These are phyloP conservation scores for Vigna trinervia DNA, from an alignment of 306 rosid genomes.

Conservation along the genomic window DNA sequence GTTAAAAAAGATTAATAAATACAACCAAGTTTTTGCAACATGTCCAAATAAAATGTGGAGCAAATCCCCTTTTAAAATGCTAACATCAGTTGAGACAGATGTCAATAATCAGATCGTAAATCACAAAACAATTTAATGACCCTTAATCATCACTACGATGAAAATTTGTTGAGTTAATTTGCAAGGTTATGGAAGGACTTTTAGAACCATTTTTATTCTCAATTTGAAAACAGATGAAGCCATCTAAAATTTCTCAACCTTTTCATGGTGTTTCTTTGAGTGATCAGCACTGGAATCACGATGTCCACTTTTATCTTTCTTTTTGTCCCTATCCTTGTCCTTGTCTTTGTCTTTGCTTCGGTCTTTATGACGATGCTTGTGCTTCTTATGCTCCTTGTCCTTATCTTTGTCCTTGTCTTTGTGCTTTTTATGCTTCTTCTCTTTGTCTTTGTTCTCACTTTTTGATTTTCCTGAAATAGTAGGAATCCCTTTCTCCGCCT, in stretches of 20 bases:
- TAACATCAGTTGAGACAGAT: constrained; percentile 22
- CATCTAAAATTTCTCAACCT: constrained; percentile 65
- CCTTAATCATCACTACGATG: not conserved
- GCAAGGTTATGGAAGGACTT: constrained; percentile 16
- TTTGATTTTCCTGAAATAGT: constrained; percentile 84
- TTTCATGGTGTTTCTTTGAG: constrained; percentile 90
- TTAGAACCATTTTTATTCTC: constrained; percentile 12
- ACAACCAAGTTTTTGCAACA: constrained; percentile 21
- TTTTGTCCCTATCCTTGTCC: constrained; percentile 64
- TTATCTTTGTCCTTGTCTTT: constrained; percentile 86
- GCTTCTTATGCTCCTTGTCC: constrained; percentile 96
- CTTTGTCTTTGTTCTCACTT: constrained; percentile 86
- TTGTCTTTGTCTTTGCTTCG: constrained; percentile 90
- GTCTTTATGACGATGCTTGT: constrained; percentile 83
- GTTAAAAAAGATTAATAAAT: constrained; percentile 17
- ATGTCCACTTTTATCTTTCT: constrained; percentile 86
- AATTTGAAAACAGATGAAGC: constrained; percentile 35
- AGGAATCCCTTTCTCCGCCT: constrained; percentile 93
- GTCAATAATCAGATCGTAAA: constrained; percentile 11
- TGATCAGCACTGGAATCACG: constrained; percentile 86
- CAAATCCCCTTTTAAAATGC: not conserved
- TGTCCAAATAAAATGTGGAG: constrained; percentile 24
- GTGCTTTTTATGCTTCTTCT: constrained; percentile 89
- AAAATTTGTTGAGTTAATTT: constrained; percentile 16
- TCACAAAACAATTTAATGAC: constrained; percentile 29